A percentile compares a stretch with the other conserved stretches of the same genome.
phyloP scores from a whole-genome alignment of 2,329 filamentous ascomycete species.

The Colletotrichum sp. region DNA sequence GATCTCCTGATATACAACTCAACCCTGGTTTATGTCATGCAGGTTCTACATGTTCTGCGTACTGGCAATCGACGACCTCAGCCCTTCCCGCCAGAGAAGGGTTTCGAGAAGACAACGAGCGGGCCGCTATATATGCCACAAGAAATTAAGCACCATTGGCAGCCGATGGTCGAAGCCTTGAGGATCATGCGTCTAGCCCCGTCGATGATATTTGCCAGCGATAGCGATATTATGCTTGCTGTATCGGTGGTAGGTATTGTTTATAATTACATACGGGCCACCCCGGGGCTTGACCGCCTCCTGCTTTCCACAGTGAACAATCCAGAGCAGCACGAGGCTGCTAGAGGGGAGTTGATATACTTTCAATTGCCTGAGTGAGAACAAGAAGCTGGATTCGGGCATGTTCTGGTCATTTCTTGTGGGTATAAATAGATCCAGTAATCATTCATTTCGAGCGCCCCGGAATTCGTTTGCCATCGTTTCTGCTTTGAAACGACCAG shows the following conservation, averaged over 20 bases:
- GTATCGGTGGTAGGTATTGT: not conserved
- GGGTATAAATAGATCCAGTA: fast-evolving
- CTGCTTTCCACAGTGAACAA: not conserved
- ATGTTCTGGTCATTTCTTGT: fast-evolving
- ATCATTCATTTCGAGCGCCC: not conserved
- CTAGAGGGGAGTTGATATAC: not conserved
- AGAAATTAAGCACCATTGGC: not conserved
- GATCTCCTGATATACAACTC: conserved; percentile 9
- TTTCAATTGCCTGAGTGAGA: not conserved
- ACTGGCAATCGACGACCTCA: not conserved
- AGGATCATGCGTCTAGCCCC: not conserved
- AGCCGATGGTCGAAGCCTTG: not conserved
- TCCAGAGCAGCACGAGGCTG: not conserved
- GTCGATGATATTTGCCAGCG: not conserved
- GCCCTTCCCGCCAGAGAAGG: not conserved
- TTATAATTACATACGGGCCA: not conserved
- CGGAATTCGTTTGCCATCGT: fast-evolving
- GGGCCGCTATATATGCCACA: not conserved
- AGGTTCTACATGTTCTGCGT: not conserved
- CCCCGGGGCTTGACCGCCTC: not conserved
- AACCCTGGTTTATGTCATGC: not conserved
- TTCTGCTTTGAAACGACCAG: fast-evolving
- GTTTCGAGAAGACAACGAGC: not conserved
- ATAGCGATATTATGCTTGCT: not conserved
- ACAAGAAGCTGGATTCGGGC: not conserved